These are phyloP conservation scores for Diatrype stigma DNA, from an alignment of 2,329 filamentous ascomycete species.

Conservation along the genomic window DNA sequence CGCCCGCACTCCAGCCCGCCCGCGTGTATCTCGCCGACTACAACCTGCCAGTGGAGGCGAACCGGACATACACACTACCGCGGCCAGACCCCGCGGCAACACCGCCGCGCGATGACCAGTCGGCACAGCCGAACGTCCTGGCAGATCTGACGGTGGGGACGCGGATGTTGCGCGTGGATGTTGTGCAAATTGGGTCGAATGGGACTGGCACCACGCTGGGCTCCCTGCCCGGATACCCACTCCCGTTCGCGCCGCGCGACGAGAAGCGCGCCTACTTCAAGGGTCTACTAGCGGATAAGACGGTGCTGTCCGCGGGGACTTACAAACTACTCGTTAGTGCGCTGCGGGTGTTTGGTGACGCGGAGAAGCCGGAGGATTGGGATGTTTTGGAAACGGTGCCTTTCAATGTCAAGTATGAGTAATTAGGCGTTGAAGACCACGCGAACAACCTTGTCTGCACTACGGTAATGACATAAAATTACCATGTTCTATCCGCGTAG, in stretches of 20 bases:
- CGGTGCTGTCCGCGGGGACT: slow-evolving; percentile 16
- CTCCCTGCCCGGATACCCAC: slow-evolving; percentile 8
- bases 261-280: slow-evolving; percentile 10
- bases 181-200: slow-evolving; percentile 13
- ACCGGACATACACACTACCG: too few relatives aligned
- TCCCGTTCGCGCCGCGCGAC: slow-evolving; percentile 5
- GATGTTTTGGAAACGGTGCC: slow-evolving; percentile 13
- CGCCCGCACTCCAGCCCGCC: slow-evolving; percentile 8
- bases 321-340: slow-evolving; percentile 21
- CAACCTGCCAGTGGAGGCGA: too few relatives aligned
- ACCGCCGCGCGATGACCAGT: too few relatives aligned
- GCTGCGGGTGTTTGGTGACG: slow-evolving; percentile 23
- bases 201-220: background rate
- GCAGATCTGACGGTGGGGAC: slow-evolving; percentile 16
- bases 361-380: slow-evolving; percentile 18
- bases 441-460: too few relatives aligned
- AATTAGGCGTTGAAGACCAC: too few relatives aligned
- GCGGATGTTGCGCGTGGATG: slow-evolving; percentile 15
- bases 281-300: slow-evolving; percentile 18
- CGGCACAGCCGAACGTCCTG: too few relatives aligned
- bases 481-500: too few relatives aligned
- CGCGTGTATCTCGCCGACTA: slow-evolving; percentile 2
- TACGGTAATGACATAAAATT: too few relatives aligned
- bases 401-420: slow-evolving; percentile 6
- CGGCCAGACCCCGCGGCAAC: too few relatives aligned